Base-by-base conservation (phyloP, 371 early-diverging fungal species). In the Rhizopus delemar region DNA sequence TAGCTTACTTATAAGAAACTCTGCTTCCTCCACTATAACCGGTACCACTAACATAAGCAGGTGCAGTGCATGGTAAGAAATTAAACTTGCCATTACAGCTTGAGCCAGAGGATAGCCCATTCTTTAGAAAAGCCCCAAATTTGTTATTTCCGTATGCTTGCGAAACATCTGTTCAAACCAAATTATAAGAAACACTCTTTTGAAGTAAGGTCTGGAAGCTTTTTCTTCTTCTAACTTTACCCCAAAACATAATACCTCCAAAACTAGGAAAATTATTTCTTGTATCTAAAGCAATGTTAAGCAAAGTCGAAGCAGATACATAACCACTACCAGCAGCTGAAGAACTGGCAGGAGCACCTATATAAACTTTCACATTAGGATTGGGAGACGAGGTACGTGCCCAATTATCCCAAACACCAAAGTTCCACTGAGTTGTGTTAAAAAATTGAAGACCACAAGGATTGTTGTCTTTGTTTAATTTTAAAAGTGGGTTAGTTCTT, bases 221-320 rank as follows among this genome's bases (percentile, higher is more conserved):
- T 39, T 39, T 39, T 8, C 22, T 71, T 63, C 9, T 35, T 34
- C 31, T 36, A 29, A n/a, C 39, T 9, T 63, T 71, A 77, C 77
- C 79, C 87, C 87, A 86, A 22, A 82, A 78, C 87, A 86, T 86
- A 9, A 85, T 72, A 46, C 87, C 87, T 28, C 87, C 87, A 56
- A 86, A 82, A 39, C 81, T 82, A 46, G 74, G 72, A 60, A 74
- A 74, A 28, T 38, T 51, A 13, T 62, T 41, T 11, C 66, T 74
- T 5, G 71, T 77, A 4, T 60, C 51, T 3, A 43, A 31, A 0
- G 70, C 68, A 60, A 77, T 73, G 3, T 62, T 51, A 9, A 49
- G 15, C n/a, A 73, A 58, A 39, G 60, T 68, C 41, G 51, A 65
- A 16, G 59, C 57, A 51, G 64, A 54, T 32, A 79, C 73, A 51